These are phyloP conservation scores for Gomphus bonarii DNA, from an alignment of 1,284 basidiomycete species.

Conservation along the genomic window DNA sequence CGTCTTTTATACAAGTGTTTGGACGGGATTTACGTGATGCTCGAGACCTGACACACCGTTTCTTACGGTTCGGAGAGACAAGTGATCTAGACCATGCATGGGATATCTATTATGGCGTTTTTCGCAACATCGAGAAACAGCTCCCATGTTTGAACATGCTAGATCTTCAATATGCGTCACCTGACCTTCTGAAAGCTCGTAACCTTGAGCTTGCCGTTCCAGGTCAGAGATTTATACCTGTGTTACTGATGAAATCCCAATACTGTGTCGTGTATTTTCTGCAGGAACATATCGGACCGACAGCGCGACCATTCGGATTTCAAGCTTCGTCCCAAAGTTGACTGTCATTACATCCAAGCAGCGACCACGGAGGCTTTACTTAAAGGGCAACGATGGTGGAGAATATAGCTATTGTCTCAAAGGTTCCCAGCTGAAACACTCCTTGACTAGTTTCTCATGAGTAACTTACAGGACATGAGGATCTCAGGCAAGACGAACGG, in stretches of 20 bases:
- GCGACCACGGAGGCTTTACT: slow-evolving; percentile 80
- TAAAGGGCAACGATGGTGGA: slow-evolving; percentile 87
- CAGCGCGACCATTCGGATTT: slow-evolving; percentile 76
- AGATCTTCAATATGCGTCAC: slow-evolving; percentile 97
- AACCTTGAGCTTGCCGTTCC: slow-evolving; percentile 93
- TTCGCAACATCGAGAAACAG: slow-evolving; percentile 95
- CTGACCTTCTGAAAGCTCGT: slow-evolving; percentile 79
- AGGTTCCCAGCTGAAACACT: slow-evolving; percentile 34
- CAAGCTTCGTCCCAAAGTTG: slow-evolving; percentile 77
- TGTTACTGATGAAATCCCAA: neutral
- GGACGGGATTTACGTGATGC: slow-evolving; percentile 91
- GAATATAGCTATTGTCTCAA: slow-evolving; percentile 94
- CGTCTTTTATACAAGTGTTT: slow-evolving; percentile 91
- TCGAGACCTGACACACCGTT: slow-evolving; percentile 84
- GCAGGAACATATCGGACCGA: slow-evolving; percentile 90
- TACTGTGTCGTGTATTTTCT: neutral
- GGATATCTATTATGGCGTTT: slow-evolving; percentile 96
- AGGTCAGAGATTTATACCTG: slow-evolving; percentile 36
- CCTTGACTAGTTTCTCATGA: neutral
- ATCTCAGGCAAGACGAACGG: slow-evolving; percentile 96
- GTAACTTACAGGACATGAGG: slow-evolving; percentile 68
- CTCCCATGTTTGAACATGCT: slow-evolving; percentile 83
- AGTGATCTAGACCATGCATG: slow-evolving; percentile 96
- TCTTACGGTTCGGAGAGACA: slow-evolving; percentile 79
- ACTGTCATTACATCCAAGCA: slow-evolving; percentile 98